Percentiles rank a stretch among this genome's conserved stretches.
phyloP scores from a whole-genome alignment of 2,329 filamentous ascomycete genomes.

The Neopestalotiopsis sp. region DNA sequence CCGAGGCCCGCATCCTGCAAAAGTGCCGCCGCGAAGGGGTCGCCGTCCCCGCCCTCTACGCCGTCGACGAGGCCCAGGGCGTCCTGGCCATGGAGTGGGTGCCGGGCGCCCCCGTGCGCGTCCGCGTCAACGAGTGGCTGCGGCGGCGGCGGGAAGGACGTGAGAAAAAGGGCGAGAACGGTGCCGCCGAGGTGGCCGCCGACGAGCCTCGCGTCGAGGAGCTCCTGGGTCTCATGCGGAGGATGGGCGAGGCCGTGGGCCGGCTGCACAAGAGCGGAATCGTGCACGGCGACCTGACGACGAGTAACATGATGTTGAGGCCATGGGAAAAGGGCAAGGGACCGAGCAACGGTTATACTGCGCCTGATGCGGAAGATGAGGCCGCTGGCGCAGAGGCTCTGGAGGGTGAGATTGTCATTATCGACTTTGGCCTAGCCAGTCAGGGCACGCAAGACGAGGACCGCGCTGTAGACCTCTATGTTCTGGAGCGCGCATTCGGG shows the following conservation, averaged over 20 bases:
- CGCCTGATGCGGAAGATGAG: slow-evolving; percentile 20
- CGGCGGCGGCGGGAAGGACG: slow-evolving; percentile 41
- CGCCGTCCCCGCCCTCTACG: slow-evolving; percentile 81
- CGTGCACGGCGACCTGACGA: slow-evolving; percentile 94
- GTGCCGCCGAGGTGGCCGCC: slow-evolving; percentile 24
- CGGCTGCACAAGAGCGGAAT: slow-evolving; percentile 82
- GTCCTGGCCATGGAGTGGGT: slow-evolving; percentile 90
- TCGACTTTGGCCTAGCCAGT: slow-evolving; percentile 91
- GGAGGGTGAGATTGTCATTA: slow-evolving; percentile 82
- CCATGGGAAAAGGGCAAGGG: slow-evolving; percentile 37
- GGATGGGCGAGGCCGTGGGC: slow-evolving; percentile 75
- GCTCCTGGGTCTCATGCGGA: slow-evolving; percentile 67
- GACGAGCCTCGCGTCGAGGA: slow-evolving; percentile 50
- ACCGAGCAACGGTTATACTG: slow-evolving; percentile 20
- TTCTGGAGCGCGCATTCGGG: slow-evolving; percentile 90
- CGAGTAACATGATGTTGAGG: slow-evolving; percentile 91
- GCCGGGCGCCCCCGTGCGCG: slow-evolving; percentile 71
- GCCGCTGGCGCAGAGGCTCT: slow-evolving; percentile 38
- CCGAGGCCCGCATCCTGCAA: slow-evolving; percentile 85
- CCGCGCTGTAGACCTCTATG: slow-evolving; percentile 93
- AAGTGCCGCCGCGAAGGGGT: slow-evolving; percentile 81
- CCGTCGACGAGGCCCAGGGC: slow-evolving; percentile 64
- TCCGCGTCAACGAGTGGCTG: slow-evolving; percentile 73
- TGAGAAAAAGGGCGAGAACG: not conserved
- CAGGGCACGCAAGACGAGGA: slow-evolving; percentile 88